Evolutionary conservation across 2,329 filamentous ascomycete genomes (phyloP).

Genomic region (Colletotrichum sp.): DNA sequence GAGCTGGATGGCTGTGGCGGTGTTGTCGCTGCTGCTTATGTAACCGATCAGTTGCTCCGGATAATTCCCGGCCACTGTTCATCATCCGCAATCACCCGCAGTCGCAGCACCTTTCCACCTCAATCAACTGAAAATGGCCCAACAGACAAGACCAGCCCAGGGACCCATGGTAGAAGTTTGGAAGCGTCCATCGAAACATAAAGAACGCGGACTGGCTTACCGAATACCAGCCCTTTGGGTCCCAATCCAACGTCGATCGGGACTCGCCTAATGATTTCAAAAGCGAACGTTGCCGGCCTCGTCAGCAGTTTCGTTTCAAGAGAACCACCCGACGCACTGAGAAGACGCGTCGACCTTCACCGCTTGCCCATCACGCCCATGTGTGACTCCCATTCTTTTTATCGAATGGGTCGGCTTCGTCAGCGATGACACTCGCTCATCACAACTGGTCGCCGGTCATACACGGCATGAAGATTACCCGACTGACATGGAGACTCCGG

Average conservation of each 20-base stretch:
- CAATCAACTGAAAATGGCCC: not conserved
- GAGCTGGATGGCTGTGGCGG: too few relatives aligned
- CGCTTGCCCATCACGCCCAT: not conserved
- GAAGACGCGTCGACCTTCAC: conserved; percentile 3
- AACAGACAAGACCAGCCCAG: not conserved
- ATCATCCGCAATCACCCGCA: not conserved
- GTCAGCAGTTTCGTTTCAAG: conserved; percentile 8
- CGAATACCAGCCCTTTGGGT: not conserved
- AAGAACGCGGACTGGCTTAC: not conserved
- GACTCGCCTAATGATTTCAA: not conserved
- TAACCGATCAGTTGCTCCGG: not conserved
- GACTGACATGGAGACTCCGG: not conserved
- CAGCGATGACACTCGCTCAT: not conserved
- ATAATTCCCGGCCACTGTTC: not conserved
- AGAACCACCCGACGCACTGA: not conserved
- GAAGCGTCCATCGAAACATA: not conserved
- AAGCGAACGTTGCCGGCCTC: not conserved
- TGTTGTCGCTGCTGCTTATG: not conserved
- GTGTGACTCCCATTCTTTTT: too few relatives aligned
- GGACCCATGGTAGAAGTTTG: too few relatives aligned
- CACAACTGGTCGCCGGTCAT: not conserved
- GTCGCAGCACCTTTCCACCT: not conserved
- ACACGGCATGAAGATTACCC: not conserved
- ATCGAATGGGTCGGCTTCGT: not conserved
- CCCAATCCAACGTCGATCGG: not conserved